phyloP scores from a whole-genome alignment of 257 asterid genomes.

The Gentiana macrophylla region DNA sequence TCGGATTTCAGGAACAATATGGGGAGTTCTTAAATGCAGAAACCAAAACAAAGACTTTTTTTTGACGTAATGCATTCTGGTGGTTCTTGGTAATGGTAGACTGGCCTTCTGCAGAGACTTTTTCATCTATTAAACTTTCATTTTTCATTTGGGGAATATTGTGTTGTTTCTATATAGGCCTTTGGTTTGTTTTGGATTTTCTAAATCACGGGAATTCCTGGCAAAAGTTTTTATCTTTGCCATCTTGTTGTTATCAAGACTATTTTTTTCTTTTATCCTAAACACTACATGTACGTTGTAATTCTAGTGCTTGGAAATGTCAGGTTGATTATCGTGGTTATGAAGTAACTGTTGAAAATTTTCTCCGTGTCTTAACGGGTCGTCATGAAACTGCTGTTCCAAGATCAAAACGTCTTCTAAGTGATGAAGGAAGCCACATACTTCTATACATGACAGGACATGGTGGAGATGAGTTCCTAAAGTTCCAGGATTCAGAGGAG shows the following conservation, averaged over 20 bases:
- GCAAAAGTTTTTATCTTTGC: no score
- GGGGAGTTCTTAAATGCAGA: no score
- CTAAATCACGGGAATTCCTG: neutral
- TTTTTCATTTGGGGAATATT: neutral
- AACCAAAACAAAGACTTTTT: no score
- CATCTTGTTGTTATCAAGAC: no score
- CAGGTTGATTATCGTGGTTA: constrained; percentile 98
- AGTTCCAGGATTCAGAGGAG: constrained; percentile 97
- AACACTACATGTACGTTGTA: neutral
- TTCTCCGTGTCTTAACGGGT: constrained; percentile 75
- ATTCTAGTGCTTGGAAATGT: constrained; percentile 7
- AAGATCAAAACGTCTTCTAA: constrained; percentile 90
- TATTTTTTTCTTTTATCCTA: no score
- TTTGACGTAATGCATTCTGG: no score
- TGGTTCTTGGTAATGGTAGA: no score
- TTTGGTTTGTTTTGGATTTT: neutral
- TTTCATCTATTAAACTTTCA: no score
- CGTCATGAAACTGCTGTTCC: constrained; percentile 94
- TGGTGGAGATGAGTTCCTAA: constrained; percentile 98
- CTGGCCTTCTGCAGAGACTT: no score
- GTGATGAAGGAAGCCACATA: constrained; percentile 98
- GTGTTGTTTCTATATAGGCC: neutral
- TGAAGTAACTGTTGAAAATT: constrained; percentile 93
- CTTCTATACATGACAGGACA: constrained; percentile 97
- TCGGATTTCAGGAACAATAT: no score